A percentile compares a stretch with the other conserved stretches of the same genome.
Conservation (phyloP, 2,329 filamentous ascomycete genomes). For the Tolypocladium inflatum region DNA sequence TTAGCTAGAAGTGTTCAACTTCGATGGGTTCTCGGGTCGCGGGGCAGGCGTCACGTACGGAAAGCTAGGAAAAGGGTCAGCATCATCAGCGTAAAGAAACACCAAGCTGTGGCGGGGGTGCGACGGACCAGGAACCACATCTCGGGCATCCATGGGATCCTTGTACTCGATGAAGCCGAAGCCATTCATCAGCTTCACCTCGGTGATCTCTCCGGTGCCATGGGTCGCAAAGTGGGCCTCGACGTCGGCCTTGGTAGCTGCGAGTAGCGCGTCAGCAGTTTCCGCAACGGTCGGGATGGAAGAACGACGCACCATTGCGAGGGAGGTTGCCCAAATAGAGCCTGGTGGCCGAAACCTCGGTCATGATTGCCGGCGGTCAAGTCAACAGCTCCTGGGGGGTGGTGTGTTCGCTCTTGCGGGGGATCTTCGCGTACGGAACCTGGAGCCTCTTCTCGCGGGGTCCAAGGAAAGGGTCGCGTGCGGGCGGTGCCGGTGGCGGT, state of each 20-base stretch:
- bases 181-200: slow-evolving; percentile 99
- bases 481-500: not conserved
- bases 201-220: slow-evolving; percentile 93
- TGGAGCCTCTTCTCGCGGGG: not conserved
- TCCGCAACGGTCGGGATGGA: slow-evolving; percentile 14
- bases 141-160: slow-evolving; percentile 93
- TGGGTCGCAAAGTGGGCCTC: slow-evolving; percentile 92
- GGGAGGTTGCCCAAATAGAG: slow-evolving; percentile 97
- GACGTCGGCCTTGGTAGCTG: slow-evolving; percentile 94
- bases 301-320: slow-evolving; percentile 63
- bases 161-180: slow-evolving; percentile 99
- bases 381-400: slow-evolving; percentile 2
- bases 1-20: slow-evolving; percentile 1
- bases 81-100: not conserved
- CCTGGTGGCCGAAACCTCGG: slow-evolving; percentile 86
- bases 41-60: slow-evolving; percentile 37
- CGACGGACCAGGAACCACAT: slow-evolving; percentile 88
- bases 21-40: not conserved
- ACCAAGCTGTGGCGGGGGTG: not conserved
- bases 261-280: slow-evolving; percentile 36
- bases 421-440: not conserved
- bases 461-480: not conserved
- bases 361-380: slow-evolving; percentile 44
- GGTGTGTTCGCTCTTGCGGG: not conserved
- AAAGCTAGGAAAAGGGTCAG: slow-evolving; percentile 38